These are phyloP conservation scores for Brassica carinata DNA, from an alignment of 345 rosid genomes.

Conservation along the genomic window DNA sequence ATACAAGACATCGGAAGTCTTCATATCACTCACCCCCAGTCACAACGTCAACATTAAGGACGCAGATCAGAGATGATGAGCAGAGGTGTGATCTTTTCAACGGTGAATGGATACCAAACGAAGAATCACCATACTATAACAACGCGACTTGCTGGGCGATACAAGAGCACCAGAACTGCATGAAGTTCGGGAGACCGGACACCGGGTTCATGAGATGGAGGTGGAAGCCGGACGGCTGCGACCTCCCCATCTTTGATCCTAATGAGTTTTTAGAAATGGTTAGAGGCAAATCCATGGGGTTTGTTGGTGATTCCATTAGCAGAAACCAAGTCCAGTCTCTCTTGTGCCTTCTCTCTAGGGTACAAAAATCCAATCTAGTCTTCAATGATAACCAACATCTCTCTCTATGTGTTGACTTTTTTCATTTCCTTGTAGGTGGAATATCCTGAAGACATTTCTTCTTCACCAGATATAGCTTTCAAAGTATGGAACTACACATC, in stretches of 20 bases:
- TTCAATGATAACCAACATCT: constrained; percentile 11
- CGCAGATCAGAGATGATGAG: constrained; percentile 3
- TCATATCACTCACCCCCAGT: constrained; percentile 24
- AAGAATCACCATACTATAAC: constrained; percentile 77
- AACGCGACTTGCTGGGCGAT: constrained; percentile 81
- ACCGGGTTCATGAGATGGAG: constrained; percentile 70
- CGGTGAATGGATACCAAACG: constrained; percentile 81
- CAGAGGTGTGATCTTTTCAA: constrained; percentile 63
- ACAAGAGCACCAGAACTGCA: constrained; percentile 87
- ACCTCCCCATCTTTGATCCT: constrained; percentile 73
- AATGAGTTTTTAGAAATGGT: constrained; percentile 72
- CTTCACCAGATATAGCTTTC: constrained; percentile 52
- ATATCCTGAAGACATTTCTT: constrained; percentile 67
- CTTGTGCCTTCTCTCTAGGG: constrained; percentile 86
- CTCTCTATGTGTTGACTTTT: background rate
- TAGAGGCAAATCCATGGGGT: constrained; percentile 73
- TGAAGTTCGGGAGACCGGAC: constrained; percentile 81
- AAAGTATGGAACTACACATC: constrained; percentile 64
- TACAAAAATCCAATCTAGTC: constrained; percentile 12
- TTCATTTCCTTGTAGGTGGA: constrained; percentile 53
- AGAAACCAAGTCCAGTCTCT: constrained; percentile 92
- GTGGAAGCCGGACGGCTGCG: constrained; percentile 84
- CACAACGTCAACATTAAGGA: background rate
- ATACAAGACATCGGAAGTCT: too few relatives aligned
- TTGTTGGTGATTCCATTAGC: constrained; percentile 85